A percentile compares a stretch with the other conserved stretches of the same genome.
These are phyloP conservation scores for Bocquillonia castaneifolia DNA, from an alignment of 441 rosid genomes.

Conservation along the genomic window DNA sequence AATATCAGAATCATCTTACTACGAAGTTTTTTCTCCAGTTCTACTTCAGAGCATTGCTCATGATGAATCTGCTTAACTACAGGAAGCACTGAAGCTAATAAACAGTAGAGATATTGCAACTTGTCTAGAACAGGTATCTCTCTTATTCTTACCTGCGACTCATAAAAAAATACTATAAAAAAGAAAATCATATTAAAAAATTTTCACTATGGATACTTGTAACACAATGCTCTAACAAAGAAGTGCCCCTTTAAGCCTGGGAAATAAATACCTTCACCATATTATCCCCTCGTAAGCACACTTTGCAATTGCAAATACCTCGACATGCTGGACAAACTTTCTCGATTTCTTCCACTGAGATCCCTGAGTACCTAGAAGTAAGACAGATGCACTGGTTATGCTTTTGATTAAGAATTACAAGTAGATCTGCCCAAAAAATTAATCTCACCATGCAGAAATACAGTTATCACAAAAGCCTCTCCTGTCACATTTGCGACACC, in stretches of 20 bases:
- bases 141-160: constrained; percentile 63
- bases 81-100: constrained; percentile 83
- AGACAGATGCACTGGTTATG: constrained; percentile 20
- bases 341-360: constrained; percentile 69
- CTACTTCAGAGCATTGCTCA: constrained; percentile 78
- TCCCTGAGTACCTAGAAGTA: constrained; percentile 54
- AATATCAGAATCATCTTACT: constrained; percentile 44
- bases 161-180: constrained; percentile 22
- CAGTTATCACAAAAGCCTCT: constrained; percentile 86
- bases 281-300: constrained; percentile 78
- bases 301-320: constrained; percentile 84
- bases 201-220: neutral
- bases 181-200: neutral
- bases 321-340: constrained; percentile 91
- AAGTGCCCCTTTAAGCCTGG: neutral
- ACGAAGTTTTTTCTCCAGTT: constrained; percentile 69
- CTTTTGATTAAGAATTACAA: constrained; percentile 15
- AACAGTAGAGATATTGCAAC: constrained; percentile 66
- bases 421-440: constrained; percentile 18
- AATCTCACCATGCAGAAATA: constrained; percentile 60
- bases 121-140: constrained; percentile 79
- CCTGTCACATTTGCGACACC: constrained; percentile 76
- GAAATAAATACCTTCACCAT: constrained; percentile 61
- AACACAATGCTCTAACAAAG: neutral
- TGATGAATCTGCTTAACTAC: constrained; percentile 78